Base-by-base conservation (phyloP, 805 yeast genomes). In the Zygoascus ofunaensis region DNA sequence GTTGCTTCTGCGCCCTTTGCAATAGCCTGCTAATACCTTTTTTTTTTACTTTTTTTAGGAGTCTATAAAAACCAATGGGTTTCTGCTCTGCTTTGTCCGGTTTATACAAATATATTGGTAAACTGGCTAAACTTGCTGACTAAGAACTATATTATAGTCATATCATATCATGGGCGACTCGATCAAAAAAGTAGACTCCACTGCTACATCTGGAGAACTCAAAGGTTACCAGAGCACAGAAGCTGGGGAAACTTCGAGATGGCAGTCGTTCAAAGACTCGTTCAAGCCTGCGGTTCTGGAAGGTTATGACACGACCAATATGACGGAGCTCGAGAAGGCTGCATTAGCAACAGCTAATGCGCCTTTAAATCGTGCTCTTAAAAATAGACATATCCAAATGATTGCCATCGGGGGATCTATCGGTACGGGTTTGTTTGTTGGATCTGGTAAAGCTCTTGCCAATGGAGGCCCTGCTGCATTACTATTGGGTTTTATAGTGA, bases 391-490 rank as follows among this genome's bases (percentile, higher is more conserved):
- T 50, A 42, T 65, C 39, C 65, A 61, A 47, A 79, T 84, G 78
- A 81, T 86, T 55, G 87, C 94, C 30, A 70, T 86, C 44, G 92
- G 92, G 47, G 89, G 94, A 40, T 74, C 80, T 52, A 77, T 79
- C 39, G 87, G 87, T 53, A 79, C 86, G 1, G 86, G 87, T 61
- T 63, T 80, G 44, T 73, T 81, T 50, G 80, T 80, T 43, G 87
- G 87, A 55, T 70, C 78, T 19, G 84, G 82, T 39, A 55, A 64
- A 24, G 73, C 80, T 1, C 65, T 81, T 49, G 55, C 59, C 33
- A 58, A 62, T 12, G 81, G 82, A 49, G 87, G 87, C 24, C 86
- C 87, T 3, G 84, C 75, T 12, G 74, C 74, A 39, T 51, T 75
- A 38, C 64, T 82, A 39, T 69, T 80, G 34, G 79, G 84, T 28